These are phyloP conservation scores for Gautieria morchelliformis DNA, from an alignment of 768 basidiomycete genomes.

Conservation along the genomic window DNA sequence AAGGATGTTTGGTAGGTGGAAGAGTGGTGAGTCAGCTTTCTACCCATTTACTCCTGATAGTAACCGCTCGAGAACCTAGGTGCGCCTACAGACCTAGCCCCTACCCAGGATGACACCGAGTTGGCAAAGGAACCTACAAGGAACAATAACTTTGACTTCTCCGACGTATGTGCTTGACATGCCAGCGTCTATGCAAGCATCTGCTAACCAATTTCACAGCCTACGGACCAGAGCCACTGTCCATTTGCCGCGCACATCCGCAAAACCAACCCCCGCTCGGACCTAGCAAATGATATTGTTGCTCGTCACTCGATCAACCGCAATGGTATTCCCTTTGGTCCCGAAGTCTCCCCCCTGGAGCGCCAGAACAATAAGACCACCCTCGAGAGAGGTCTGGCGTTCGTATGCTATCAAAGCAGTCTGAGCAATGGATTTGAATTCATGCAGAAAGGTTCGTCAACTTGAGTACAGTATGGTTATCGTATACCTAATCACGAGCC, in stretches of 20 bases:
- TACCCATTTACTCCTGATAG: neutral
- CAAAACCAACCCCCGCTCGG: constrained; percentile 22
- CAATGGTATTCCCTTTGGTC: constrained; percentile 42
- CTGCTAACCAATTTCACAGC: constrained; percentile 18
- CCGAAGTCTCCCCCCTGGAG: constrained; percentile 36
- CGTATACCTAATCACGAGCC: no score
- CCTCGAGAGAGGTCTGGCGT: constrained; percentile 37
- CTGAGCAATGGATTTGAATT: constrained; percentile 24
- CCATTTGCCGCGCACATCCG: constrained; percentile 23
- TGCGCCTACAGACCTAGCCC: constrained; percentile 21
- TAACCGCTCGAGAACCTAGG: constrained; percentile 7
- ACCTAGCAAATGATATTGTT: constrained; percentile 11
- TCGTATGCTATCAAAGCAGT: constrained; percentile 29
- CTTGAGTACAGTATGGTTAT: no score
- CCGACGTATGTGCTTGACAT: constrained; percentile 9
- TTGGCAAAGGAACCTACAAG: constrained; percentile 17
- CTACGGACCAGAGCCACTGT: constrained; percentile 18
- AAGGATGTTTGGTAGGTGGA: constrained; percentile 34
- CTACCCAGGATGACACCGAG: constrained; percentile 16
- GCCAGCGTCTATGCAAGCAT: constrained; percentile 13
- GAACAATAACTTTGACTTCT: constrained; percentile 23
- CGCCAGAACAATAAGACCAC: constrained; percentile 25
- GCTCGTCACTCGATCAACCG: constrained; percentile 32
- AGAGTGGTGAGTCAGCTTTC: constrained; percentile 13
- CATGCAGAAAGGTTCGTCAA: constrained; percentile 15